A percentile compares a stretch with the other conserved stretches of the same genome.
Conservation (phyloP, 805 yeast genomes). For the Ogataea haglerorum region DNA sequence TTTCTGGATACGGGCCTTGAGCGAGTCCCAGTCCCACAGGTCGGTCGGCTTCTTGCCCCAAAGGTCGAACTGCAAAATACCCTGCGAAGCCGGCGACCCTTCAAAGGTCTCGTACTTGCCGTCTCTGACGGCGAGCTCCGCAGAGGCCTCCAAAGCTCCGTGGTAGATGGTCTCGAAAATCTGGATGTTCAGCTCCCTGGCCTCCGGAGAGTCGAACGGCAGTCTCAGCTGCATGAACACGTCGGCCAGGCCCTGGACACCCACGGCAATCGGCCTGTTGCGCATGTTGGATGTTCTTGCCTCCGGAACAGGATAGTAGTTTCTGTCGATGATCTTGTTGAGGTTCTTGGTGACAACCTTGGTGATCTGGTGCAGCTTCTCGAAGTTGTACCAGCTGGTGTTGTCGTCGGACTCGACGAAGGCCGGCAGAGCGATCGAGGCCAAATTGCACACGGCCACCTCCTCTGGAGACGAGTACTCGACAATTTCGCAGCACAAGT, state of each 20-base stretch:
- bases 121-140: slow-evolving; percentile 49
- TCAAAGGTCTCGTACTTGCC: slow-evolving; percentile 50
- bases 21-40: slow-evolving; percentile 56
- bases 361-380: slow-evolving; percentile 51
- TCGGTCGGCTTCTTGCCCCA: slow-evolving; percentile 60
- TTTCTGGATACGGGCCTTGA: slow-evolving; percentile 45
- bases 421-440: slow-evolving; percentile 56
- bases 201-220: slow-evolving; percentile 57
- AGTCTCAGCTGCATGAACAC: slow-evolving; percentile 52
- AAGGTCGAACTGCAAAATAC: slow-evolving; percentile 53
- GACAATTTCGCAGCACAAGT: slow-evolving; percentile 61
- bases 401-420: slow-evolving; percentile 45
- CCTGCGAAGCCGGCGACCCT: slow-evolving; percentile 60
- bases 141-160: slow-evolving; percentile 55
- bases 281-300: slow-evolving; percentile 52
- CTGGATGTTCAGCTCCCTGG: slow-evolving; percentile 53
- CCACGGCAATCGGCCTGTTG: slow-evolving; percentile 60
- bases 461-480: slow-evolving; percentile 58
- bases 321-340: slow-evolving; percentile 55
- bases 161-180: slow-evolving; percentile 62
- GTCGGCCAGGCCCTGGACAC: slow-evolving; percentile 64
- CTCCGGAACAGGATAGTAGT: slow-evolving; percentile 53
- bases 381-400: slow-evolving; percentile 49
- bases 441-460: slow-evolving; percentile 61
- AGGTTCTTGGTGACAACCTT: slow-evolving; percentile 54